Evolutionary conservation across 1,139 yeast genomes (phyloP).

Genomic region (Taphrina betulina): DNA sequence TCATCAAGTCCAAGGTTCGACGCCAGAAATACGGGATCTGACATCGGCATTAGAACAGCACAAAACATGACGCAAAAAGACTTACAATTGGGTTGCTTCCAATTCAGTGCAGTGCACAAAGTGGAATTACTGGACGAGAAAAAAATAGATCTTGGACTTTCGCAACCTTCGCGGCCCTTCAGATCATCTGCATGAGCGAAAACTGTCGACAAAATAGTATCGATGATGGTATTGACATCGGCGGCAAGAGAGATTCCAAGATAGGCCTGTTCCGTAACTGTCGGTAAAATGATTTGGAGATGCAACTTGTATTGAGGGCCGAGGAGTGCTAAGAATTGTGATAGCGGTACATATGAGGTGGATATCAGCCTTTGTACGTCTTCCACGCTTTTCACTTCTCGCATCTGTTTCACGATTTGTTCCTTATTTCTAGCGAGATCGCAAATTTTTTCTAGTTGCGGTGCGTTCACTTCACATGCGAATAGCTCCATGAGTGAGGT

Average conservation of each 20-base stretch:
- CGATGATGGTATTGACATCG: conserved; percentile 71
- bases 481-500: not conserved
- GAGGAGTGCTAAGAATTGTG: conserved; percentile 53
- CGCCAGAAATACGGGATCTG: conserved; percentile 31
- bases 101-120: conserved; percentile 86
- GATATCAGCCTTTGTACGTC: conserved; percentile 3
- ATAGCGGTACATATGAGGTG: conserved; percentile 42
- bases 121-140: conserved; percentile 84
- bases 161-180: not conserved
- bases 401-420: not conserved
- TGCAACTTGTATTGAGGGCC: conserved; percentile 66
- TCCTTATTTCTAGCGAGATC: not conserved
- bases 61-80: conserved; percentile 59
- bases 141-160: conserved; percentile 48
- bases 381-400: not conserved
- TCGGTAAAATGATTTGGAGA: conserved; percentile 78
- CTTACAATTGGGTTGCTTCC: conserved; percentile 98
- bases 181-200: conserved; percentile 63
- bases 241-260: conserved; percentile 49
- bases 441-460: conserved; percentile 6
- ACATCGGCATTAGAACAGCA: no score
- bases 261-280: conserved; percentile 59
- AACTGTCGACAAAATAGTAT: conserved; percentile 65
- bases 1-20: conserved; percentile 12
- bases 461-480: conserved; percentile 6